A percentile compares a stretch with the other conserved stretches of the same genome.
phyloP scores from a whole-genome alignment of 2,329 filamentous ascomycete species.

The Ophiostoma novo-ulmi region DNA sequence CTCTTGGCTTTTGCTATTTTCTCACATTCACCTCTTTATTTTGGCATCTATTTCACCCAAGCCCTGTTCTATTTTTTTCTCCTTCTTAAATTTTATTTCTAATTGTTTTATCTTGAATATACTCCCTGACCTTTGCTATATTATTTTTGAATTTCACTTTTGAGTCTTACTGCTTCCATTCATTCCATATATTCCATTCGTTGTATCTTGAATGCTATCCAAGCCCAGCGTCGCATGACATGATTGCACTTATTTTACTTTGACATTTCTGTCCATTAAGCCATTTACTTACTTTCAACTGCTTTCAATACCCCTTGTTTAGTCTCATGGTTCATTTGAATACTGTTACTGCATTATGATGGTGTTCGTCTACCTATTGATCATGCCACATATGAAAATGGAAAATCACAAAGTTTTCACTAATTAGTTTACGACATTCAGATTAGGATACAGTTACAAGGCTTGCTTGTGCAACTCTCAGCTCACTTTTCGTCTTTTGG shows the following conservation, averaged over 20 bases:
- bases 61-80: too few species aligned
- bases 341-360: background rate
- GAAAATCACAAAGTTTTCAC: background rate
- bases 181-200: background rate
- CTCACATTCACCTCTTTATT: background rate
- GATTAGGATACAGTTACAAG: background rate
- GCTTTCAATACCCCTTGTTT: background rate
- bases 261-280: background rate
- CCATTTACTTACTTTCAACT: background rate
- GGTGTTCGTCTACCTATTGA: background rate
- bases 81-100: too few species aligned
- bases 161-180: background rate
- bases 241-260: too few species aligned
- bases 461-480: background rate
- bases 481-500: background rate
- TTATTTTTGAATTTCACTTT: background rate
- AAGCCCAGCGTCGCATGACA: background rate
- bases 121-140: background rate
- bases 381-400: background rate
- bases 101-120: conserved; percentile 6
- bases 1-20: background rate
- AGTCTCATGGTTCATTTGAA: background rate
- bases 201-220: background rate
- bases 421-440: background rate
- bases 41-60: background rate